phyloP scores from a whole-genome alignment of 1,284 basidiomycete genomes.

The Erythrobasidium hasegawianum region DNA sequence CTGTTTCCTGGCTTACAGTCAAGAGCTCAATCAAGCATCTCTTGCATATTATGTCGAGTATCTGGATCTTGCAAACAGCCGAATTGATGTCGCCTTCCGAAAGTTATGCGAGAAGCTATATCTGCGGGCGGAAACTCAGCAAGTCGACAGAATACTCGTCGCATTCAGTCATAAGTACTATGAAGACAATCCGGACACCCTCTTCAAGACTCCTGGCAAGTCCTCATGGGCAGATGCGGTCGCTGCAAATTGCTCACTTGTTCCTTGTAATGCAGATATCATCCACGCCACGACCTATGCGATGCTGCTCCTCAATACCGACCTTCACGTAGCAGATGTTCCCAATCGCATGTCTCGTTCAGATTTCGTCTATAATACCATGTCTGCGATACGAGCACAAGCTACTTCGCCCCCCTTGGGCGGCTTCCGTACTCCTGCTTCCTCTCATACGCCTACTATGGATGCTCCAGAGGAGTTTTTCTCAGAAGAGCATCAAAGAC shows the following conservation, averaged over 20 bases:
- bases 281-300: slow-evolving; percentile 93
- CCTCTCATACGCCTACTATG: slow-evolving; percentile 10
- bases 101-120: slow-evolving; percentile 85
- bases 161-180: slow-evolving; percentile 84
- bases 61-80: slow-evolving; percentile 78
- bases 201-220: slow-evolving; percentile 56
- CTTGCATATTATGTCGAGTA: slow-evolving; percentile 76
- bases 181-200: slow-evolving; percentile 75
- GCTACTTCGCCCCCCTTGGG: slow-evolving; percentile 3
- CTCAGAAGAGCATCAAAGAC: background rate
- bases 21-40: slow-evolving; percentile 66
- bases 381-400: slow-evolving; percentile 75
- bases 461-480: slow-evolving; percentile 12
- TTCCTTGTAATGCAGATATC: too few relatives aligned
- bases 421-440: slow-evolving; percentile 6
- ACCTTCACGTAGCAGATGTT: slow-evolving; percentile 91
- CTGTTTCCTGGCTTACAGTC: slow-evolving; percentile 54
- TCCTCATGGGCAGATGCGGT: too few relatives aligned
- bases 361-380: slow-evolving; percentile 90
- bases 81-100: slow-evolving; percentile 85
- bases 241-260: slow-evolving; percentile 13
- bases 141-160: slow-evolving; percentile 94
- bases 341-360: slow-evolving; percentile 82
- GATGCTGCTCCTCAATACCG: slow-evolving; percentile 89
- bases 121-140: slow-evolving; percentile 93